Evolutionary conservation across 225 moss, liverwort and hornwort species (phyloP), one percentile per base, ranked within the genome.

Genomic region (Polytrichum commune): DNA sequence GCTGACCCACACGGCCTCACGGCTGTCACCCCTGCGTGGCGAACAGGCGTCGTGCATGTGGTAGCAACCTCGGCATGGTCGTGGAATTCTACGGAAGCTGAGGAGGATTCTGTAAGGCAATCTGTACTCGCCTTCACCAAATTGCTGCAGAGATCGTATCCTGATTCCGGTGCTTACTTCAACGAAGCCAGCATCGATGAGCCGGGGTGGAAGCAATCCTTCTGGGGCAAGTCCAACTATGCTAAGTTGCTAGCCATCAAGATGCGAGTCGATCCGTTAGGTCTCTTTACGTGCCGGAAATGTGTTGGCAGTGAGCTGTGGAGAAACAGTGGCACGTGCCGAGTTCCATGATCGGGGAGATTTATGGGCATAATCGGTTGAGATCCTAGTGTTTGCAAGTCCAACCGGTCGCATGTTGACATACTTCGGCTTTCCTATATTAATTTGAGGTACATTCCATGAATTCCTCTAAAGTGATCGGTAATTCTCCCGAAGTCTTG

Each of bases 1-100:
- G 69, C 19, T 8, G 69, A 69, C 29, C 24, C 69, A 19, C 8
- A 54, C 18, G 27, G 27, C 5, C 24, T 25, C 19, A 69, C 69
- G 0, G 20, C 69, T 54, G 69, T 56, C 27, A 69, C 69, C n/a
- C 66, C 66, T 10, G 66, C 66, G 19, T 66, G 66, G 66, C 30
- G 66, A 35, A 19, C 30, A 38, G 66, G 66, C 5, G 9, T 53
- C 7, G 1, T 20, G 6, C 32, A 30, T 6, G 7, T 53, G 23
- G 7, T 6, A 7, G 19, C 8, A 32, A 9, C 1, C 66, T 5
- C 30, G 5, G 1, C 8, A 9, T 66, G 66, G 66, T 13, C 29
- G 33, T 66, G 66, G 66, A 66, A 66, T 23, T 32, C 32, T 4
- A 66, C 66, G 66, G 10, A 66, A 10, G 66, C n/a, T 30, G 46